Percentiles rank a stretch among this genome's conserved stretches.
Evolutionary conservation across 2,329 filamentous ascomycete species (phyloP).

Genomic region (Nigrograna mackinnonii): DNA sequence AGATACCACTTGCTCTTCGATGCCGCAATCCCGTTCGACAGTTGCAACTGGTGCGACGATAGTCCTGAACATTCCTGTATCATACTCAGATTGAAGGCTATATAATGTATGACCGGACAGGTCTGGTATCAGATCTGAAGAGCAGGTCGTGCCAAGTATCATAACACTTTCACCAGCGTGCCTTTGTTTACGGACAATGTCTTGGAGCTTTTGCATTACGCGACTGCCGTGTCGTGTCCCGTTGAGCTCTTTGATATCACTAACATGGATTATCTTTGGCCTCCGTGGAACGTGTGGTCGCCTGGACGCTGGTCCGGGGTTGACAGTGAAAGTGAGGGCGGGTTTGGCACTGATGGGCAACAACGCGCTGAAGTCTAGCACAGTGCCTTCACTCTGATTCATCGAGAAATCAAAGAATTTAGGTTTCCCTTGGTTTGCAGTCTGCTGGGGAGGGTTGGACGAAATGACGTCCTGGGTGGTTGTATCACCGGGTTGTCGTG

Average conservation of each 20-base stretch:
- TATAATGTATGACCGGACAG: constrained; percentile 49
- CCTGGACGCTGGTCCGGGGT: constrained; percentile 18
- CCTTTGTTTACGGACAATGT: constrained; percentile 73
- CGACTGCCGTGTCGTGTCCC: constrained; percentile 69
- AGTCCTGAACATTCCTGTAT: constrained; percentile 34
- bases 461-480: too few relatives aligned
- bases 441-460: neutral
- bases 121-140: constrained; percentile 51
- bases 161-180: constrained; percentile 72
- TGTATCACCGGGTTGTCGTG: constrained; percentile 5
- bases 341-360: constrained; percentile 19
- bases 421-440: constrained; percentile 8
- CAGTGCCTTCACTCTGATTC: constrained; percentile 12
- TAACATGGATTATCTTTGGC: constrained; percentile 73
- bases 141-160: constrained; percentile 76
- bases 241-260: constrained; percentile 79
- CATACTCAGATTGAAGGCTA: constrained; percentile 47
- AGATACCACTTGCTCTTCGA: constrained; percentile 5
- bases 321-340: constrained; percentile 18
- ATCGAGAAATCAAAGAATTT: constrained; percentile 37
- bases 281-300: constrained; percentile 30
- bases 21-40: neutral
- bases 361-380: constrained; percentile 27
- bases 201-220: constrained; percentile 71
- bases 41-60: constrained; percentile 31